A percentile compares a stretch with the other conserved stretches of the same genome.
phyloP scores from a whole-genome alignment of 306 rosid genomes.

The Trifolium repens region DNA sequence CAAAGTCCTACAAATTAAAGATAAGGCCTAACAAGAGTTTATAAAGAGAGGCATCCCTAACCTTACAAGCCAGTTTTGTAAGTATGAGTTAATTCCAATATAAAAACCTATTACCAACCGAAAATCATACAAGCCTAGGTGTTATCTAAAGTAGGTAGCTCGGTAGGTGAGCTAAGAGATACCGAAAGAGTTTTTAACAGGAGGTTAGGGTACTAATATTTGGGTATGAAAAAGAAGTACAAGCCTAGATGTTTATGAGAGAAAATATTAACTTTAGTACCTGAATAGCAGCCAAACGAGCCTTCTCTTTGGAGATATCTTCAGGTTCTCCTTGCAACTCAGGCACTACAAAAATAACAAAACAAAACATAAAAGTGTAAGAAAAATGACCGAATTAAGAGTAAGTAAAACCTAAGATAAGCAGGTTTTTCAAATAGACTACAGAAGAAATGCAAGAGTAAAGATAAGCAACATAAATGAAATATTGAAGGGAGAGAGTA shows the following conservation, averaged over 20 bases:
- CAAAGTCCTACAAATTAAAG: no score
- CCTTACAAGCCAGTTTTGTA: no score
- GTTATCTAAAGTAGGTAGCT: neutral
- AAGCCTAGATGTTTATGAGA: neutral
- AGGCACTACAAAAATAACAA: conserved; percentile 58
- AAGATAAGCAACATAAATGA: neutral
- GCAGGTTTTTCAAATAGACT: neutral
- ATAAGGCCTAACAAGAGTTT: no score
- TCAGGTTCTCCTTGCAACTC: conserved; percentile 99
- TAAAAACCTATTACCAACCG: no score
- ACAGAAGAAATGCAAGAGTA: neutral
- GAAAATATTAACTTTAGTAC: conserved; percentile 45
- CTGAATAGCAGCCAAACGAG: conserved; percentile 89
- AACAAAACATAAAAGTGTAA: conserved; percentile 7
- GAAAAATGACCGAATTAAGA: neutral
- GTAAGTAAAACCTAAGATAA: neutral
- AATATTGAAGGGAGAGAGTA: conserved; percentile 17
- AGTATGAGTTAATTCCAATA: no score
- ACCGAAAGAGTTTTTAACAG: neutral
- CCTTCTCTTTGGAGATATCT: conserved; percentile 93
- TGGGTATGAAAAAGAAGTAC: conserved; percentile 7
- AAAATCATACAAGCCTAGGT: conserved; percentile 15
- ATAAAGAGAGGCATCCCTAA: no score
- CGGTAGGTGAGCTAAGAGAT: neutral
- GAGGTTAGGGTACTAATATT: neutral